phyloP scores from a whole-genome alignment of 768 basidiomycete genomes.

The Serendipita sp. region DNA sequence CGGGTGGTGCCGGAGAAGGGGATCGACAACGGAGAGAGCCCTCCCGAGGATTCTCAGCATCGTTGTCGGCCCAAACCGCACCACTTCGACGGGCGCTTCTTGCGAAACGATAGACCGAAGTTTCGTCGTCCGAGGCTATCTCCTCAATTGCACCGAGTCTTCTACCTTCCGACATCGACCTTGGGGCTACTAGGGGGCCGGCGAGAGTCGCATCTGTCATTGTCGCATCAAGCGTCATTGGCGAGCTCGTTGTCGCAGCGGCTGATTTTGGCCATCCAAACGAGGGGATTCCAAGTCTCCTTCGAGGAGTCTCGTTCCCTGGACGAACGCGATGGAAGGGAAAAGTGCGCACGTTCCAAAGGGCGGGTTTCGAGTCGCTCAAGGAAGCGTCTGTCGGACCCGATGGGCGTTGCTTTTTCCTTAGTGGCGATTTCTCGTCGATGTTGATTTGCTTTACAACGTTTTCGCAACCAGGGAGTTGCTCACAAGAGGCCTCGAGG shows the following conservation, averaged over 20 bases:
- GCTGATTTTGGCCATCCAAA: constrained; percentile 1
- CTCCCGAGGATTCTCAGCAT: constrained; percentile 4
- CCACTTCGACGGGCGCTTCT: not conserved
- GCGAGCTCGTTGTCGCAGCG: not conserved
- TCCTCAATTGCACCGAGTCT: not conserved
- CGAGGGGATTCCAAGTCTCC: not conserved
- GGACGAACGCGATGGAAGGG: not conserved
- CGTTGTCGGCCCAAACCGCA: not conserved
- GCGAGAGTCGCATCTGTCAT: not conserved
- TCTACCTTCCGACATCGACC: not conserved
- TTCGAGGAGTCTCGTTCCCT: not conserved
- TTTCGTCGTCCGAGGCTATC: not conserved
- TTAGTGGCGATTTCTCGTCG: not conserved
- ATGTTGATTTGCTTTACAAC: not conserved
- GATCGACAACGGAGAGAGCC: constrained; percentile 2
- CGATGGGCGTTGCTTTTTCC: not conserved
- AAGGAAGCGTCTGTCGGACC: not conserved
- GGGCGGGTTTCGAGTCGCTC: not conserved
- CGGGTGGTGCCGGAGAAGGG: not conserved
- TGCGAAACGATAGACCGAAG: not conserved
- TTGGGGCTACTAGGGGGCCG: not conserved
- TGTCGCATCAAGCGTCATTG: not conserved
- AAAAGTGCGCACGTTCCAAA: constrained; percentile 2
- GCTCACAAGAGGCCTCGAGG: not conserved
- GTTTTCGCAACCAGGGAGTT: not conserved